Percentiles rank a stretch among this genome's conserved stretches.
These are phyloP conservation scores for Salix exigua DNA, from an alignment of 345 rosid genomes.

Conservation along the genomic window DNA sequence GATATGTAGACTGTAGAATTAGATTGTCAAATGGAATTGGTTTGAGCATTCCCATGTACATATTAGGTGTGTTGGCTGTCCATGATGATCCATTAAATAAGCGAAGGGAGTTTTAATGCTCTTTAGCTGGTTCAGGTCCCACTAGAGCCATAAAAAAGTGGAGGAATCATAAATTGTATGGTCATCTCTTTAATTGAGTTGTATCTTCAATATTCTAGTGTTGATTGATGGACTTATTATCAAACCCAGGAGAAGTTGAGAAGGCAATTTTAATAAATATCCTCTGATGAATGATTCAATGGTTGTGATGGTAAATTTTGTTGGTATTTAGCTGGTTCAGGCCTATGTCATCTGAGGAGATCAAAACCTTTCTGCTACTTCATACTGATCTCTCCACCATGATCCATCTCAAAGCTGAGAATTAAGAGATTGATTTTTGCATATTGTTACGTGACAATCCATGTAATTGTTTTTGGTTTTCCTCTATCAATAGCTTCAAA, in stretches of 20 bases:
- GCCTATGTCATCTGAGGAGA: neutral
- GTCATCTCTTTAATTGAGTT: neutral
- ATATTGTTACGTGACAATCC: neutral
- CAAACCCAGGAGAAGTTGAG: neutral
- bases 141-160: neutral
- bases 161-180: neutral
- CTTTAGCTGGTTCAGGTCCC: neutral
- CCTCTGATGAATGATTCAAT: neutral
- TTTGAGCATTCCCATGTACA: neutral
- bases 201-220: neutral
- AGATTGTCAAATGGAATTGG: neutral
- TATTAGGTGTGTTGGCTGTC: neutral
- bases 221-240: neutral
- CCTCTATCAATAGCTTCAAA: neutral
- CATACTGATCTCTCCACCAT: neutral
- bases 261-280: neutral
- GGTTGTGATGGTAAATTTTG: neutral
- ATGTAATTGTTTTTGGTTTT: neutral
- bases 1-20: neutral
- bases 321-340: neutral
- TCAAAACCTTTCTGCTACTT: neutral
- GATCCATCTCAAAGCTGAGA: neutral
- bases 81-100: neutral
- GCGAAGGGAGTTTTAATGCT: neutral
- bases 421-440: neutral